Base-by-base conservation (phyloP, 164 flowering plant genomes). In the Kingdonia uniflora region DNA sequence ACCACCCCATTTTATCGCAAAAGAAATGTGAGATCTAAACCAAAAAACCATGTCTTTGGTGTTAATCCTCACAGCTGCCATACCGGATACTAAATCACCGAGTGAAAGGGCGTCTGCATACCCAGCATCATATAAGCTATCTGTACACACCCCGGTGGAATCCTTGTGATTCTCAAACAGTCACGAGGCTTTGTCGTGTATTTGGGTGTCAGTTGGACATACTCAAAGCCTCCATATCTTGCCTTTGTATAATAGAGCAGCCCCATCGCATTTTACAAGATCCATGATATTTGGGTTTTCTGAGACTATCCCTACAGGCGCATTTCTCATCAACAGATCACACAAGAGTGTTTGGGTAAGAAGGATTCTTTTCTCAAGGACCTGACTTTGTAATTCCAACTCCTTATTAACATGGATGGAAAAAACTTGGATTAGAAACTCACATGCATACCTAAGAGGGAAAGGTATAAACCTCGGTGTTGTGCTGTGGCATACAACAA, bases 401-500 rank as follows among this genome's bases (percentile, higher is more conserved):
- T 86, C 95, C 65, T 87, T 90, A 48, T 71, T 84, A 39, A 90
- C 88, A 70, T 90, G 97, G 58, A 87, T 86, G 37, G 95, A 86
- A 68, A 90, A 90, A 5, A 90, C 97, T 71, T 90, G 97, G 67
- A 83, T 84, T 40, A 90, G 81, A 70, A 90, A 90, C 67, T 90
- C 97, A 74, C 95, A 86, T 8, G 97, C 97, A 74, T 86, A 90
- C 21, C 97, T 75, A 11, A 90, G 82, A 66, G 97, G 97, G 58
- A 90, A 90, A 6, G 95, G 97, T 51, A 90, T 94, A 72, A 90
- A 90, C 75, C 95, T 84, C 10, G 97, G 95, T 46, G 74, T 75
- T 25, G 85, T 82, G 65, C 86, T 76, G 65, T 90, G 97, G 59
- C 97, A 90, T 5, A 90, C 95, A 29, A 90, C 91, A 47, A 90